Evolutionary conservation across 768 basidiomycete genomes (phyloP).

Genomic region (Leccinum variicolor): DNA sequence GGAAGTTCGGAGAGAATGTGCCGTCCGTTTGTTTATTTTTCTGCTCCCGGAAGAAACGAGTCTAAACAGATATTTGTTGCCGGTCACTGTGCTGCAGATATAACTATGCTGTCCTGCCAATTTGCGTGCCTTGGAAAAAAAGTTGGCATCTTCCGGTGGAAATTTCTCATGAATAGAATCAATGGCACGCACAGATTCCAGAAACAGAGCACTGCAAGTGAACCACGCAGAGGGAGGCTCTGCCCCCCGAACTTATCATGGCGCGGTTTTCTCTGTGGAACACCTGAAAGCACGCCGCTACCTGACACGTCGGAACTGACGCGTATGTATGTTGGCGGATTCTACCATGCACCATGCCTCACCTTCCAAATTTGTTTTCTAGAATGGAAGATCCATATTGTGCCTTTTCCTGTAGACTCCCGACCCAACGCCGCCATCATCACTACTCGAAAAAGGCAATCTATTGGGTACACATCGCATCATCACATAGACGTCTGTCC

Average conservation of each 20-base stretch:
- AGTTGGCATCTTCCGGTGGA: not conserved
- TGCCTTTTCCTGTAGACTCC: not conserved
- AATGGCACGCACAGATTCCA: not conserved
- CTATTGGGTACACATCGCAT: too few relatives aligned
- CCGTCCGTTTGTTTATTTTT: not conserved
- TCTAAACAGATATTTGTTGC: not conserved
- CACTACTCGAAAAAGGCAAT: not conserved
- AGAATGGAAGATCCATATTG: not conserved
- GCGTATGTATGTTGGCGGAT: not conserved
- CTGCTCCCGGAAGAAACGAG: not conserved
- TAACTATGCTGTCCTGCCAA: not conserved
- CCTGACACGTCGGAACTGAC: not conserved
- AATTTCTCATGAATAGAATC: not conserved
- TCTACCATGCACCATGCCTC: not conserved
- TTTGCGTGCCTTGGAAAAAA: slow-evolving; percentile 1
- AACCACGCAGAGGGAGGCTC: not conserved
- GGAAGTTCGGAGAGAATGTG: not conserved
- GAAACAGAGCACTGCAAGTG: not conserved
- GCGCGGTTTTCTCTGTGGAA: not conserved
- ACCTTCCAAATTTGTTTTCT: not conserved
- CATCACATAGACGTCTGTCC: too few relatives aligned
- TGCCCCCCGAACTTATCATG: not conserved
- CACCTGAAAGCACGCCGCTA: too few relatives aligned
- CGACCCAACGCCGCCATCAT: not conserved
- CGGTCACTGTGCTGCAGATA: not conserved